Evolutionary conservation across 2,329 filamentous ascomycete species (phyloP), one percentile per base, ranked within the genome.

Genomic region (Hysterium pulicare): DNA sequence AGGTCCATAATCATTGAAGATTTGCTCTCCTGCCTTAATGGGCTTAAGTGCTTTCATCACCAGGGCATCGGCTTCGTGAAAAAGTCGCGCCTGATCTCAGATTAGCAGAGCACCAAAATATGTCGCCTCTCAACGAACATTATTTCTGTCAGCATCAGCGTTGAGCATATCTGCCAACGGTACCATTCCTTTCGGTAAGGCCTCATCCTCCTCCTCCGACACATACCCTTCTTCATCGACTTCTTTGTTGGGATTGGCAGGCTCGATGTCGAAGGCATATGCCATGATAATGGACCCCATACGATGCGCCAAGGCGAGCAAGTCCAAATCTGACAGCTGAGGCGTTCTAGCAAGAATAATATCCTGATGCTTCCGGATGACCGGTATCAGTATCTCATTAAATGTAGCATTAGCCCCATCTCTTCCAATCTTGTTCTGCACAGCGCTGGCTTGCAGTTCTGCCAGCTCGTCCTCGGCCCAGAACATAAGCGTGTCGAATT

Each of bases 231-330:
- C 76, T 2, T 82, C 78, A 2, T 81, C 79, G 0, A 79, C 73
- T 4, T 82, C 73, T 17, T 81, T 76, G 11, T 49, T 48, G 4
- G 45, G 38, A 28, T 53, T 47, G 11, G 55, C 59, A 26, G 74
- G 74, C 50, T 82, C 80, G 5, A 95, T 77, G 53, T 95, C 90
- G 61, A 95, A 95, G 0, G 89, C 89, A 61, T 95, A 95, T 0
- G 89, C 85, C 89, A 95, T 94, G 52, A 95, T 91, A 13, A 86
- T 82, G 47, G 85, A 90, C 1, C 87, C 90, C 83, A 95, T 90
- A 7, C 81, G 77, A 62, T 95, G 89, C 40, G 86, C 85, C 15
- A 82, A 63, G 13, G 68, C 56, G 3, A 84, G 57, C 10, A 83
- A 66, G 19, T 73, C 65, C 42, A 71, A 68, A 42, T 76, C 72